Conservation (phyloP, 495 filamentous ascomycete genomes). For the Trichoderma asperelloides region DNA sequence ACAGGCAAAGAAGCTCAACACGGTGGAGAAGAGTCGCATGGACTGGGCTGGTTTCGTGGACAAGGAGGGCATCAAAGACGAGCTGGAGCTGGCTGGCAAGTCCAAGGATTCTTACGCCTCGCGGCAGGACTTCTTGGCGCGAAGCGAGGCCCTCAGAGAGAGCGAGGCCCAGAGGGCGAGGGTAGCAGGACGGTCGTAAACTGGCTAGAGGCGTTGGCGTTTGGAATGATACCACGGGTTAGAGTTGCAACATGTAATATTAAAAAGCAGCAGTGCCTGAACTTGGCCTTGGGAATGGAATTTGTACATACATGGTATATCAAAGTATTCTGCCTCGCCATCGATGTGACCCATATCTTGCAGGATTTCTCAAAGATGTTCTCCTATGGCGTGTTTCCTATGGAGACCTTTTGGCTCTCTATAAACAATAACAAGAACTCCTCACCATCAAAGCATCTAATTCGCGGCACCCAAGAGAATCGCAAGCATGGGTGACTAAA, state of each 20-base stretch:
- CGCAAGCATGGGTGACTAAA: too few species aligned
- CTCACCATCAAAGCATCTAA: too few species aligned
- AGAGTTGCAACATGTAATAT: neutral
- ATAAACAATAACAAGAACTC: too few species aligned
- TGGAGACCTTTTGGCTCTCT: too few species aligned
- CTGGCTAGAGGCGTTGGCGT: neutral
- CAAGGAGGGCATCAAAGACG: conserved; percentile 82
- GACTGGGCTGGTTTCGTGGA: conserved; percentile 96
- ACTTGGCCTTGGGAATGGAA: neutral
- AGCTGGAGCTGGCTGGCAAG: conserved; percentile 75
- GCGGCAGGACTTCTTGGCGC: conserved; percentile 80
- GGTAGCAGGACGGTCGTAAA: conserved; percentile 41
- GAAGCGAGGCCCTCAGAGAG: conserved; percentile 68
- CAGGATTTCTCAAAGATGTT: too few species aligned
- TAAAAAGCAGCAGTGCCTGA: neutral
- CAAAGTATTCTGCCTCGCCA: neutral
- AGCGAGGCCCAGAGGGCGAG: conserved; percentile 60
- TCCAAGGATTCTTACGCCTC: conserved; percentile 74
- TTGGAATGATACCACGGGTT: conserved; percentile 4
- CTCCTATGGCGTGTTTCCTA: too few species aligned
- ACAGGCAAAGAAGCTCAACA: conserved; percentile 80
- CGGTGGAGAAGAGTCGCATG: conserved; percentile 87
- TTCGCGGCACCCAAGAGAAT: too few species aligned
- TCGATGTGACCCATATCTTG: too few species aligned
- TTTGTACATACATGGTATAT: neutral